Conservation (phyloP, 1,284 basidiomycete genomes). For the Malassezia pachydermatis region DNA sequence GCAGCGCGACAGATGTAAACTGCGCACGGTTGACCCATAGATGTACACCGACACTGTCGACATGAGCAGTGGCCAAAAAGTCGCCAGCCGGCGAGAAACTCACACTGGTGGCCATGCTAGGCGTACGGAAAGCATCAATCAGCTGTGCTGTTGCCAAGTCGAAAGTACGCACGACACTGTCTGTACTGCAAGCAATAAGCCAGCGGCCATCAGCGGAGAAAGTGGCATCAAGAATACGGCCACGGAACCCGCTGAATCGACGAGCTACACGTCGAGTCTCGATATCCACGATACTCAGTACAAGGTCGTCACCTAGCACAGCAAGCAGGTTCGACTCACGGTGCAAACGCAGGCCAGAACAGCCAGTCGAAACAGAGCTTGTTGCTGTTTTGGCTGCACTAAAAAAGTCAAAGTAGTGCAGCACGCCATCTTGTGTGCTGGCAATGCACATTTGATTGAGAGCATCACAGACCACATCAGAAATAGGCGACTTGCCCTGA, state of each 20-base stretch:
- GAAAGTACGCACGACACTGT: slow-evolving; percentile 85
- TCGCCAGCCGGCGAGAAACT: slow-evolving; percentile 89
- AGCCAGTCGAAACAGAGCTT: slow-evolving; percentile 60
- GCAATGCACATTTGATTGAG: slow-evolving; percentile 73
- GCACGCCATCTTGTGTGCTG: slow-evolving; percentile 72
- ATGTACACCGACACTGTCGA: slow-evolving; percentile 84
- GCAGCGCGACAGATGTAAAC: slow-evolving; percentile 73
- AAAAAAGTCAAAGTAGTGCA: slow-evolving; percentile 95
- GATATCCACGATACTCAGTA: slow-evolving; percentile 76
- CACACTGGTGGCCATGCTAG: slow-evolving; percentile 79
- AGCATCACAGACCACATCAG: slow-evolving; percentile 74
- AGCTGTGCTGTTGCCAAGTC: slow-evolving; percentile 85
- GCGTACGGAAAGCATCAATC: slow-evolving; percentile 81
- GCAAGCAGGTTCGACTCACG: slow-evolving; percentile 78
- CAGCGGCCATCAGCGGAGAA: slow-evolving; percentile 91
- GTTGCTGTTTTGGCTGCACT: slow-evolving; percentile 61
- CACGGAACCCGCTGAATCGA: slow-evolving; percentile 55
- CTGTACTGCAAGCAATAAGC: slow-evolving; percentile 77
- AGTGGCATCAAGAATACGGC: slow-evolving; percentile 33
- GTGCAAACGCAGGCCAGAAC: slow-evolving; percentile 66
- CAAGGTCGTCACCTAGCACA: slow-evolving; percentile 71
- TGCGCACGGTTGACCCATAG: slow-evolving; percentile 96
- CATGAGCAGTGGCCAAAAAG: slow-evolving; percentile 87
- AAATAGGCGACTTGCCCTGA: slow-evolving; percentile 45
- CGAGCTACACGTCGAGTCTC: slow-evolving; percentile 79